Base-by-base conservation (phyloP, 805 yeast species). In the Cyberlindnera samutprakarnensis region DNA sequence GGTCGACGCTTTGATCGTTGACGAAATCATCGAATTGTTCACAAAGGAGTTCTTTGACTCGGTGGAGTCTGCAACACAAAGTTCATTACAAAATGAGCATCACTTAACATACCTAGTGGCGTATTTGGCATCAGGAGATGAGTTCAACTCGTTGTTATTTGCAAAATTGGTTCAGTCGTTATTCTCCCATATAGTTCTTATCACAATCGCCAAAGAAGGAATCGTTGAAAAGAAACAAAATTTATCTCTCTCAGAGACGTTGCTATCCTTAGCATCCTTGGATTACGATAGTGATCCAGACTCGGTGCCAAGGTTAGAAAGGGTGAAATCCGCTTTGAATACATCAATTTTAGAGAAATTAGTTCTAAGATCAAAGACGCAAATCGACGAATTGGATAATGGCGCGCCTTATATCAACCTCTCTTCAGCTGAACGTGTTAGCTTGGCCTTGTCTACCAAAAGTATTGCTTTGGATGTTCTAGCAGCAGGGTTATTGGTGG, bases 391-490 rank as follows among this genome's bases (percentile, higher is more conserved):
- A 13, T 56, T 78, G 35, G 83, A 78, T 41, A 61, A 70, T 20
- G 81, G 82, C 19, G 71, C 71, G 20, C 59, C 68, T 5, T 75
- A 67, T 49, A 62, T 77, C 37, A 75, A 69, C 18, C 58, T 75
- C 37, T 69, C 74, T 0, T 66, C 75, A 5, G 56, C 56, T 23
- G 59, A 61, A 24, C 57, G 78, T 25, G 55, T 75, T 29, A 61
- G 59, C 24, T 51, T 69, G 16, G 78, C 79, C 0, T 68, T 72
- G 42, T 47, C 59, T 18, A 63, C 78, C n/a, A 78, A 78, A 49
- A 57, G 73, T 16, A 51, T 58, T 32, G 70, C 72, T 15, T 56
- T 82, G 21, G 79, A 80, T 49, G 66, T 78, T n/a, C 64, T 83
- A 7, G 68, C 75, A 6, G 67, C 74, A 30, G 78, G 81, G 8